These are phyloP conservation scores for Eucalyptus sp. DNA, from an alignment of 345 rosid species.

Conservation along the genomic window DNA sequence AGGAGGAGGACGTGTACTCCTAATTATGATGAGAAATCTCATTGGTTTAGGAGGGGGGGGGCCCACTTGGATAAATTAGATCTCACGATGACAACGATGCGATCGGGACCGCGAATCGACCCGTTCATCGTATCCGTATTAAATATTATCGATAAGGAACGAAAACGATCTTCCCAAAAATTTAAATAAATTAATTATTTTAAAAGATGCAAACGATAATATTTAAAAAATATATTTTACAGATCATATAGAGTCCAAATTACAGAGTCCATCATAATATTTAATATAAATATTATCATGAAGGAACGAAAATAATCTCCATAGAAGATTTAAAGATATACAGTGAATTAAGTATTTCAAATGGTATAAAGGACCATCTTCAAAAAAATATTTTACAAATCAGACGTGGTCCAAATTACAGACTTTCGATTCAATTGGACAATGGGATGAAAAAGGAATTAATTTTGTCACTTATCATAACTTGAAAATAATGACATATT, in stretches of 20 bases:
- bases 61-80: background rate
- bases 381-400: accelerated
- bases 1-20: background rate
- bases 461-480: accelerated
- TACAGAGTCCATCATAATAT: too few relatives aligned
- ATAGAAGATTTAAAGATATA: too few relatives aligned
- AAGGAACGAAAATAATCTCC: background rate
- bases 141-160: too few relatives aligned
- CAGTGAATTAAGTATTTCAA: too few relatives aligned
- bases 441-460: background rate
- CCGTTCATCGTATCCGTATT: too few relatives aligned
- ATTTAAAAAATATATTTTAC: too few relatives aligned
- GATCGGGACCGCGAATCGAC: background rate
- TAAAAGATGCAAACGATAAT: too few relatives aligned
- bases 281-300: too few relatives aligned
- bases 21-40: background rate
- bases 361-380: background rate
- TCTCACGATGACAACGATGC: background rate
- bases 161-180: too few relatives aligned
- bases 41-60: background rate
- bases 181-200: too few relatives aligned
- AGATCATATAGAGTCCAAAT: too few relatives aligned
- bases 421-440: background rate
- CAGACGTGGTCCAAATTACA: too few relatives aligned
- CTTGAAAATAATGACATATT: background rate